Percentiles rank a stretch among this genome's conserved stretches.
Conservation (phyloP, 2,329 filamentous ascomycete genomes). For the Fusarium sarcochroum region DNA sequence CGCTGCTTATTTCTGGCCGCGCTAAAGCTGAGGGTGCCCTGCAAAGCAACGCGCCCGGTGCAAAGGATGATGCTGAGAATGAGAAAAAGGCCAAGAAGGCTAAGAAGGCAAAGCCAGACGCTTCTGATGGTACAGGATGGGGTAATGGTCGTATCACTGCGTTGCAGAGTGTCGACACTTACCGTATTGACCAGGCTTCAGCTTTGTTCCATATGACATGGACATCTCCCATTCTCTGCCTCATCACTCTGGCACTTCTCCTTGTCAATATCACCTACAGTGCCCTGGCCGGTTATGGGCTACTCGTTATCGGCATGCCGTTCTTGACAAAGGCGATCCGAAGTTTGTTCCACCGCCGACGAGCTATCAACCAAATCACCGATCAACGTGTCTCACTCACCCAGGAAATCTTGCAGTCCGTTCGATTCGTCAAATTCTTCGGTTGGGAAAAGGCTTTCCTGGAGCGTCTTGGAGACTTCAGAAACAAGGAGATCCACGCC, state of each 20-base stretch:
- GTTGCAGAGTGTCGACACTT: constrained; percentile 95
- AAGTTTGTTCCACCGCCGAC: constrained; percentile 80
- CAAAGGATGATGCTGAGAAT: constrained; percentile 59
- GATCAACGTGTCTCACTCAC: constrained; percentile 93
- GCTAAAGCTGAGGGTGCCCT: constrained; percentile 83
- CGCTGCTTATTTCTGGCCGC: constrained; percentile 88
- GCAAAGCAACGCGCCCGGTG: constrained; percentile 56
- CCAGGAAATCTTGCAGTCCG: constrained; percentile 91
- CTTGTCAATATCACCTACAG: constrained; percentile 91
- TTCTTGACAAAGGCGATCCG: constrained; percentile 83
- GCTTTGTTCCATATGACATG: constrained; percentile 93
- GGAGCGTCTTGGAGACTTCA: constrained; percentile 79
- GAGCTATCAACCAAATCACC: constrained; percentile 90
- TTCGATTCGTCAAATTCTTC: constrained; percentile 96
- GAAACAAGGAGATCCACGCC: constrained; percentile 82
- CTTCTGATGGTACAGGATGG: constrained; percentile 82
- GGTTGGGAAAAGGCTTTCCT: constrained; percentile 95
- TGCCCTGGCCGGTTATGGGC: constrained; percentile 86
- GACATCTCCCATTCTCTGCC: constrained; percentile 84
- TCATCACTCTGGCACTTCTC: constrained; percentile 85
- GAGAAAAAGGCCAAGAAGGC: constrained; percentile 57
- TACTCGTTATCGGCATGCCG: constrained; percentile 84
- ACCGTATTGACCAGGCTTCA: constrained; percentile 89
- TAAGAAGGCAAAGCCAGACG: constrained; percentile 58
- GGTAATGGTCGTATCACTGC: constrained; percentile 93